phyloP scores from a whole-genome alignment of 2,329 filamentous ascomycete species.

The Thermoascus crustaceus region DNA sequence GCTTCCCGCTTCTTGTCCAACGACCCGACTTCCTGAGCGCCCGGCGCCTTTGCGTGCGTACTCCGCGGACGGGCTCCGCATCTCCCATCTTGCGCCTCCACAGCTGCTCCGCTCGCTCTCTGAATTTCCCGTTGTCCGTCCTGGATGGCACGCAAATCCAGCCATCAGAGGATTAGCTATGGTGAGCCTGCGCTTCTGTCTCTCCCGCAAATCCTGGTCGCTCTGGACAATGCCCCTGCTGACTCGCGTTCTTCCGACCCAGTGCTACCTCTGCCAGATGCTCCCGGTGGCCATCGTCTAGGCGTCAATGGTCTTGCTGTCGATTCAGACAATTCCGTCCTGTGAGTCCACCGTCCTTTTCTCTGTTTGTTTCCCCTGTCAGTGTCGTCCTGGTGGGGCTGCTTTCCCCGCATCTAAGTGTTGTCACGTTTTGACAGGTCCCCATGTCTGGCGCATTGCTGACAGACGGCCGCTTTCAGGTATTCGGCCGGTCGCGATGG shows the following conservation, averaged over 20 bases:
- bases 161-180: slow-evolving; percentile 61
- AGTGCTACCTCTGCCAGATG: slow-evolving; percentile 67
- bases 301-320: slow-evolving; percentile 92
- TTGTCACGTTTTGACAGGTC: slow-evolving; percentile 6
- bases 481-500: slow-evolving; percentile 96
- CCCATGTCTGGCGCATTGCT: background rate
- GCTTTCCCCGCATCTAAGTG: slow-evolving; percentile 14
- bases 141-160: slow-evolving; percentile 59
- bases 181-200: slow-evolving; percentile 40
- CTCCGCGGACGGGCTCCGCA: slow-evolving; percentile 22
- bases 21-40: background rate
- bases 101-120: slow-evolving; percentile 6
- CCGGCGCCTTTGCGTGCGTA: slow-evolving; percentile 1
- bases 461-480: slow-evolving; percentile 26
- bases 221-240: slow-evolving; percentile 4
- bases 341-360: slow-evolving; percentile 55
- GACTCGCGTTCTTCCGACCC: slow-evolving; percentile 10
- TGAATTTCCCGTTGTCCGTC: slow-evolving; percentile 14
- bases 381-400: slow-evolving; percentile 6
- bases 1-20: background rate
- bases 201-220: background rate
- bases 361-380: slow-evolving; percentile 4
- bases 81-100: slow-evolving; percentile 5
- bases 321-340: slow-evolving; percentile 70
- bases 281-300: slow-evolving; percentile 76